These are phyloP conservation scores for Dysphania ambrosioides DNA, from an alignment of 148 eudicot genomes.

Conservation along the genomic window DNA sequence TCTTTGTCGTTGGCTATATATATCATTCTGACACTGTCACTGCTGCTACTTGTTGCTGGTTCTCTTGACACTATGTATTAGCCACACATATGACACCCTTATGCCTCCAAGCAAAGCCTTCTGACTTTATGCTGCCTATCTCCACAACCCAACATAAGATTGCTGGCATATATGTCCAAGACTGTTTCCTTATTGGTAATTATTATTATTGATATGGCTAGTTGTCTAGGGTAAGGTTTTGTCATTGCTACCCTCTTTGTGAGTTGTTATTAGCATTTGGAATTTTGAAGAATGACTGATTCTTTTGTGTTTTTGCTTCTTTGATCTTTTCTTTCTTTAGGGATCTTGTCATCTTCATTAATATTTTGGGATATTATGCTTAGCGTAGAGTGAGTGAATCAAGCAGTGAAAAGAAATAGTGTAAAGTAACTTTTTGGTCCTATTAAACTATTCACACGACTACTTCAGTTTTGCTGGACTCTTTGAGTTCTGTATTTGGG, in stretches of 20 bases:
- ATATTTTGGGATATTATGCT: neutral
- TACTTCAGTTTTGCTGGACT: neutral
- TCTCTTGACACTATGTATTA: no score
- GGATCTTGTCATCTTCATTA: neutral
- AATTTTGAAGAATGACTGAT: neutral
- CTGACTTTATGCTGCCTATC: no score
- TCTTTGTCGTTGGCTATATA: no score
- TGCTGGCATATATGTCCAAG: neutral
- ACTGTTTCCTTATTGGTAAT: neutral
- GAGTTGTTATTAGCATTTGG: neutral
- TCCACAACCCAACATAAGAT: no score
- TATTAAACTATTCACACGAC: neutral
- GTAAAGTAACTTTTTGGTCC: neutral
- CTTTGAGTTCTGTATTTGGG: neutral
- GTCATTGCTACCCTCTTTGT: neutral
- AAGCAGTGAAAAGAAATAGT: neutral
- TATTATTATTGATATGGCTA: conserved; percentile 1
- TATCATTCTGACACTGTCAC: no score
- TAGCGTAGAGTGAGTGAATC: neutral
- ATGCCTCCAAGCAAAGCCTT: no score
- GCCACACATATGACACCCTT: no score
- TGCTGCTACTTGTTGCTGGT: no score
- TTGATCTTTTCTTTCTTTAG: neutral
- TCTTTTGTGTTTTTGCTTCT: neutral
- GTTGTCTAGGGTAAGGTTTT: conserved; percentile 1